These are phyloP conservation scores for Tylopilus felleus DNA, from an alignment of 768 basidiomycete species.

Conservation along the genomic window DNA sequence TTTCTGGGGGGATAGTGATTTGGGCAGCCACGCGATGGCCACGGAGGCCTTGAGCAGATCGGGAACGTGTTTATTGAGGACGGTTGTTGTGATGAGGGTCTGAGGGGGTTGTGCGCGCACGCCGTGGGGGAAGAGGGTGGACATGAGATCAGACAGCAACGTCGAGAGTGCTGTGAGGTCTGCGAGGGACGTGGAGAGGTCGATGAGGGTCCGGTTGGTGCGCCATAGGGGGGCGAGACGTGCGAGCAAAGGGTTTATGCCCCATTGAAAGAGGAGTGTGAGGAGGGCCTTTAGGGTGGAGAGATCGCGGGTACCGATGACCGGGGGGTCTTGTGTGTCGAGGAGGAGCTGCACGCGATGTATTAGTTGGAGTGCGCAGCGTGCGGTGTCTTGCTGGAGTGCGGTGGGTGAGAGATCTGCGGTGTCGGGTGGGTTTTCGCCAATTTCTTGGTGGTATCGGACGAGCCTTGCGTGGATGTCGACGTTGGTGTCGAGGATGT, in stretches of 20 bases:
- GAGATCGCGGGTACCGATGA: constrained; percentile 67
- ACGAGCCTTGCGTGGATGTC: constrained; percentile 3
- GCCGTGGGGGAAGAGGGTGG: constrained; percentile 53
- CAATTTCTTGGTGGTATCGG: constrained; percentile 17
- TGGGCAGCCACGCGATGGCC: constrained; percentile 72
- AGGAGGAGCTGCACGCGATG: constrained; percentile 46
- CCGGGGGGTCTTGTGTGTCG: constrained; percentile 15
- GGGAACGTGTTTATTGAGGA: constrained; percentile 53
- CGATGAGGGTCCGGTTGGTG: constrained; percentile 3
- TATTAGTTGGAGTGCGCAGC: constrained; percentile 50
- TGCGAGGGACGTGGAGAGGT: constrained; percentile 33
- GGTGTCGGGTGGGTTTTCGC: constrained; percentile 3
- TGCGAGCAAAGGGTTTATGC: constrained; percentile 50
- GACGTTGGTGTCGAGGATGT: constrained; percentile 8
- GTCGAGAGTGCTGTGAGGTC: constrained; percentile 44
- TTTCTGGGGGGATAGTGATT: constrained; percentile 38
- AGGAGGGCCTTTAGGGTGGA: constrained; percentile 58
- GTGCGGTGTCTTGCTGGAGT: constrained; percentile 52
- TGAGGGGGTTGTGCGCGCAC: constrained; percentile 46
- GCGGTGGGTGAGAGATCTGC: constrained; percentile 33
- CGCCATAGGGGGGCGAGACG: constrained; percentile 41
- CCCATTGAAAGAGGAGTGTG: constrained; percentile 73
- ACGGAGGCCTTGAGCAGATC: constrained; percentile 62
- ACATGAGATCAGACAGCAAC: constrained; percentile 43
- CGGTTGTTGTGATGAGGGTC: constrained; percentile 57